These are phyloP conservation scores for Geoglossum glabrum DNA, from an alignment of 495 filamentous ascomycete species.

Conservation along the genomic window DNA sequence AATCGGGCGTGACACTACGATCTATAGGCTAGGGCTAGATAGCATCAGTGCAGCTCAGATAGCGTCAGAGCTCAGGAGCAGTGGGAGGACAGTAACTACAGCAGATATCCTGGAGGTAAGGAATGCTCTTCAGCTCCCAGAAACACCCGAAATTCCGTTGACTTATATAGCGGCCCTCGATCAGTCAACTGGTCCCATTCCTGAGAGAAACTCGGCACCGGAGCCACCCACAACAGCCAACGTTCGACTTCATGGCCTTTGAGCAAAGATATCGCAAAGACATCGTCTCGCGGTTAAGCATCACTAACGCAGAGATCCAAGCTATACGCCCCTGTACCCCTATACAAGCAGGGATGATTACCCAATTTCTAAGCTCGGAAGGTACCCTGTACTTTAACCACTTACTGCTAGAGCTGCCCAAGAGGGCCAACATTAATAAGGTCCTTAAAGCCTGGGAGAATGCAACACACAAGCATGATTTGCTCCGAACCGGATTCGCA, in stretches of 20 bases:
- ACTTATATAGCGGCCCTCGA: constrained; percentile 22
- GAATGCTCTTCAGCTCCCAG: not conserved
- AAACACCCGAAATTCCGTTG: not conserved
- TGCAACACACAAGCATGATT: constrained; percentile 13
- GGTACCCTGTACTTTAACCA: constrained; percentile 44
- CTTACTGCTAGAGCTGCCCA: constrained; percentile 23
- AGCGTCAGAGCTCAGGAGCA: constrained; percentile 14
- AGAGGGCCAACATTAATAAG: not conserved
- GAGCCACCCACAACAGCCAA: not conserved
- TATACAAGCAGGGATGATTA: constrained; percentile 41
- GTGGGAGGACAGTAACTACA: constrained; percentile 28
- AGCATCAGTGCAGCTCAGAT: constrained; percentile 25
- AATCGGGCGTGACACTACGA: constrained; percentile 16
- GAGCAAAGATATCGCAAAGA: constrained; percentile 20
- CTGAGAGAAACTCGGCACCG: constrained; percentile 7
- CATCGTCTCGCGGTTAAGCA: constrained; percentile 3
- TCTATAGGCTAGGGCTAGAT: constrained; percentile 23
- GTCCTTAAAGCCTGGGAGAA: constrained; percentile 15
- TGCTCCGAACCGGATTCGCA: constrained; percentile 21
- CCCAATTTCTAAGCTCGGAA: constrained; percentile 33
- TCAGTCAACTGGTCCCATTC: constrained; percentile 22
- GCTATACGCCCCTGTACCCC: constrained; percentile 41
- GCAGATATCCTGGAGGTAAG: constrained; percentile 44
- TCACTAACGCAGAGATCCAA: constrained; percentile 16
- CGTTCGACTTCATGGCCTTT: constrained; percentile 20